Evolutionary conservation across 2,329 filamentous ascomycete species (phyloP).

Genomic region (Aspergillus alliaceus): DNA sequence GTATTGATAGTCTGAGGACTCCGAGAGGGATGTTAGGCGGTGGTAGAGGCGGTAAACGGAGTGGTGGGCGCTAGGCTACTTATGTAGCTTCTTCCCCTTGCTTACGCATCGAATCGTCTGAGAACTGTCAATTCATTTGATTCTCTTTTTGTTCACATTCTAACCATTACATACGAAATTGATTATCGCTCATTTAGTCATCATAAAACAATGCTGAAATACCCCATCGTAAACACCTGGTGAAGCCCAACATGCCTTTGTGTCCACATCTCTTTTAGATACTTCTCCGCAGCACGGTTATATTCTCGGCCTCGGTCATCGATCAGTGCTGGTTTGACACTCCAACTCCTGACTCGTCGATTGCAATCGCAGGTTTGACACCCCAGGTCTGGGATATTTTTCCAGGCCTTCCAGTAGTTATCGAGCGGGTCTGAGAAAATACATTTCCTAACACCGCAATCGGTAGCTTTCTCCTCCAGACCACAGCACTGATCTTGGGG

Average conservation of each 20-base stretch:
- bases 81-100: too few species aligned
- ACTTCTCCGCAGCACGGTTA: constrained; percentile 26
- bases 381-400: constrained; percentile 22
- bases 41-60: constrained; percentile 4
- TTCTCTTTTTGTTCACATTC: not conserved
- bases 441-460: constrained; percentile 16
- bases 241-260: constrained; percentile 26
- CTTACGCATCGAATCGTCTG: too few species aligned
- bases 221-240: constrained; percentile 20
- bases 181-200: not conserved
- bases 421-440: constrained; percentile 26
- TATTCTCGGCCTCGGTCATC: constrained; percentile 26
- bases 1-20: not conserved
- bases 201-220: constrained; percentile 17
- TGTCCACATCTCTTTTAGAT: constrained; percentile 30
- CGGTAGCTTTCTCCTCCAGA: constrained; percentile 18
- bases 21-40: not conserved
- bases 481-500: constrained; percentile 27
- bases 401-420: constrained; percentile 29
- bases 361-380: constrained; percentile 27
- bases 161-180: not conserved
- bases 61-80: too few species aligned
- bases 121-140: not conserved
- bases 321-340: constrained; percentile 28
- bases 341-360: constrained; percentile 26